Conservation (phyloP, 75 land plant species). For the Pinus tabuliformis region DNA sequence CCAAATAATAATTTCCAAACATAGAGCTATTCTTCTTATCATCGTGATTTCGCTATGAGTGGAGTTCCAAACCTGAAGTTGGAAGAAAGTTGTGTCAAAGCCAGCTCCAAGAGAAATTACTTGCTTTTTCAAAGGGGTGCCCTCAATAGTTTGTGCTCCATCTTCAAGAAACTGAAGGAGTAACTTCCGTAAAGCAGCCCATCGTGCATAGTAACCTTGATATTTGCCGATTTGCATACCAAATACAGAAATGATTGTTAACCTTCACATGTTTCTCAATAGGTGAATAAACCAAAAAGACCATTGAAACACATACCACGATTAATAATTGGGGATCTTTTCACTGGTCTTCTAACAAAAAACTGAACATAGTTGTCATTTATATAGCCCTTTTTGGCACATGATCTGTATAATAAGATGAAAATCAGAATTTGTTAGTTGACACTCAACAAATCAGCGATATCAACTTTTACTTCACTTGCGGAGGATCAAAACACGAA, state of each 20-base stretch:
- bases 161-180: conserved; percentile 72
- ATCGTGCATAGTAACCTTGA: conserved; percentile 94
- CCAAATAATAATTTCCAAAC: not conserved
- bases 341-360: conserved; percentile 76
- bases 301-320: conserved; percentile 57
- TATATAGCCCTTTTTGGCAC: conserved; percentile 93
- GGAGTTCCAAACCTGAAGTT: conserved; percentile 47
- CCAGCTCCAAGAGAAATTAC: conserved; percentile 97
- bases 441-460: no score
- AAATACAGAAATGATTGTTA: not conserved
- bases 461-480: no score
- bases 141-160: conserved; percentile 9
- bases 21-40: not conserved
- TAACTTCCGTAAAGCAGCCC: conserved; percentile 87
- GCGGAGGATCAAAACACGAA: no score
- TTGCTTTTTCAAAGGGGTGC: conserved; percentile 54
- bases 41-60: not conserved
- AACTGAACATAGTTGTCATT: conserved; percentile 74
- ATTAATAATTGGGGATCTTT: conserved; percentile 87
- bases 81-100: conserved; percentile 92
- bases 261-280: not conserved
- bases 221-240: conserved; percentile 3
- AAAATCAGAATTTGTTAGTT: conserved; percentile 3
- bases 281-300: conserved; percentile 3
- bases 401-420: conserved; percentile 48